Percentiles rank a stretch among this genome's conserved stretches.
Conservation (phyloP, 2,329 filamentous ascomycete species). For the Chaetomium olivaceum region DNA sequence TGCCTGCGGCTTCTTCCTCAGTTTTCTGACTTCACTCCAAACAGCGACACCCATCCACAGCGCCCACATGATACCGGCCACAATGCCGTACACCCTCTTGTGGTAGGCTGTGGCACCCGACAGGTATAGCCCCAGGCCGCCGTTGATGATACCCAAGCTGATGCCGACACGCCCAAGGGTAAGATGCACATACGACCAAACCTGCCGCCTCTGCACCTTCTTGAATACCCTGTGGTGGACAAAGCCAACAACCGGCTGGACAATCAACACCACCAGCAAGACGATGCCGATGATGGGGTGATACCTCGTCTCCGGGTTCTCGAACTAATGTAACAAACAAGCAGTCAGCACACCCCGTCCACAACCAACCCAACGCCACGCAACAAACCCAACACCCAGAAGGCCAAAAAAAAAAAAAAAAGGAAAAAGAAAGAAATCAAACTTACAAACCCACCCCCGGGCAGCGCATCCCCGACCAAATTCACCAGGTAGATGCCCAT, state of each 20-base stretch:
- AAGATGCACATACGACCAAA: conserved; percentile 47
- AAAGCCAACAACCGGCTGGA: conserved; percentile 46
- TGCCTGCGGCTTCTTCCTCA: neutral
- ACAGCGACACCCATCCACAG: conserved; percentile 43
- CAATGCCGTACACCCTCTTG: conserved; percentile 43
- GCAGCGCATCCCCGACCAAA: conserved; percentile 35
- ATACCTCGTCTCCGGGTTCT: conserved; percentile 38
- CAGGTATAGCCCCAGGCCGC: conserved; percentile 46
- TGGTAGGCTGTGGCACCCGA: conserved; percentile 35
- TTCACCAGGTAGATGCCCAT: conserved; percentile 47
- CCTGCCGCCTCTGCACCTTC: conserved; percentile 40
- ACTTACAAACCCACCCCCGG: conserved; percentile 39
- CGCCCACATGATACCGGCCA: conserved; percentile 42
- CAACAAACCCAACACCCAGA: neutral
- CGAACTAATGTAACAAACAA: conserved; percentile 35
- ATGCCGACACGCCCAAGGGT: conserved; percentile 45
- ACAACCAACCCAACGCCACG: neutral
- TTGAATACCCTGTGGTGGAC: conserved; percentile 47
- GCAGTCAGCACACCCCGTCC: neutral
- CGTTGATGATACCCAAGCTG: conserved; percentile 48
- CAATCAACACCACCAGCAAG: conserved; percentile 41
- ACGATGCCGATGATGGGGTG: conserved; percentile 52
- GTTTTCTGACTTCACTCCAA: neutral
- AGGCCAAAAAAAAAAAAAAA: neutral
- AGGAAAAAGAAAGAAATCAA: neutral